Base-by-base conservation (phyloP, 306 rosid species). In the Castanea mollissima region DNA sequence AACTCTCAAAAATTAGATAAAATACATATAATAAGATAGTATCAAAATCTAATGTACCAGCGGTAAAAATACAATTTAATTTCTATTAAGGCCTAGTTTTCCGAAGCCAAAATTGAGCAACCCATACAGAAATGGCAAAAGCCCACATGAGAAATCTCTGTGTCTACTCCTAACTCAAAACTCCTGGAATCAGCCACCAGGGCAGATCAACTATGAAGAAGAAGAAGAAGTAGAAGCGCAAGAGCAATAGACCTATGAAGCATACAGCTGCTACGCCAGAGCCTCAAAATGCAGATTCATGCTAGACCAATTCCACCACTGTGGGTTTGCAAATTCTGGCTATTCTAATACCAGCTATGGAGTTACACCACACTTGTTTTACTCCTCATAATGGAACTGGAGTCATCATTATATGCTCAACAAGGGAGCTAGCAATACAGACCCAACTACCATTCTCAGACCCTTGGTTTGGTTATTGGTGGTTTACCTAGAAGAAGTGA, bases 391-490 rank as follows among this genome's bases (percentile, higher is more conserved):
- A 91, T 56, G 99, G 99, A 63, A 81, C 89, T 0, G 99, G 98
- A 69, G 97, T 91, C 60, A 74, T 95, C 20, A 88, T 95, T 23
- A 91, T 95, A 71, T 93, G 99, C 76, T 98, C 97, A 13, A 93
- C 99, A 18, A 81, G 99, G 80, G 98, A 95, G 80, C 98, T 95
- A 75, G 98, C 99, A 11, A 95, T 95, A 34, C 99, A 94, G 99
- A 93, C 98, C 15, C 95, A 95, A 89, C 83, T 85, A 93, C 80
- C 98, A 95, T 84, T 95, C 99, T 0, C 97, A 88, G 84, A 95
- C 98, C 9, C 87, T 91, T 18, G 99, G 93, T 55, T 80, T 91
- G 75, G 94, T 93, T 82, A 93, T 92, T 62, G 98, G 98, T 44
- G 99, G 97, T 85, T 76, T 92, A 0, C 90, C 91, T 74, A 85